These are phyloP conservation scores for Luzula sylvatica DNA, from an alignment of 176 grass and related monocot genomes.

Conservation along the genomic window DNA sequence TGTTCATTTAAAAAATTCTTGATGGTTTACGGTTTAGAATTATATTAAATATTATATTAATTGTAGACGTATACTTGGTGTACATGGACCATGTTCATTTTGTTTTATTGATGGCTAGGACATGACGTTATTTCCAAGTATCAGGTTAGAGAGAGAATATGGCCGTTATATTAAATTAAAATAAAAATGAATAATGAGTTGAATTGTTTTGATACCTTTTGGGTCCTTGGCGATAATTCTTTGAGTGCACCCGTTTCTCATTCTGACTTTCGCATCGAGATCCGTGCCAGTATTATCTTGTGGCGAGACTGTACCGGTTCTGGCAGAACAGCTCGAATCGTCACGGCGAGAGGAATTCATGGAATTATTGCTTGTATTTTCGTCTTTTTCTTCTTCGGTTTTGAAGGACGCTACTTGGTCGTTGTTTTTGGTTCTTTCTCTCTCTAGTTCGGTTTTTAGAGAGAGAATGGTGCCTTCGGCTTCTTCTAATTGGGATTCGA, in stretches of 20 bases:
- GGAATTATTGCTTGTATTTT: constrained; percentile 23
- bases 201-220: constrained; percentile 27
- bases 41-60: constrained; percentile 34
- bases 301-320: not conserved
- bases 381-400: constrained; percentile 17
- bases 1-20: too few relatives aligned
- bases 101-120: too few relatives aligned
- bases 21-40: constrained; percentile 3
- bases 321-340: constrained; percentile 1
- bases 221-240: constrained; percentile 49
- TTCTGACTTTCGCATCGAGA: constrained; percentile 27
- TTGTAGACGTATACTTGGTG: constrained; percentile 35
- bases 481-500: constrained; percentile 48
- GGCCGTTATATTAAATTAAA: too few relatives aligned
- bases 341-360: constrained; percentile 1
- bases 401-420: constrained; percentile 14
- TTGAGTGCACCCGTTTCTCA: constrained; percentile 66
- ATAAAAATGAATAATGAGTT: too few relatives aligned
- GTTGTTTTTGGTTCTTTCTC: constrained; percentile 40
- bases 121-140: constrained; percentile 15
- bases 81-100: constrained; percentile 9
- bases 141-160: constrained; percentile 2
- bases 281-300: constrained; percentile 21
- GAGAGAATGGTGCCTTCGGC: constrained; percentile 32
- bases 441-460: constrained; percentile 48